A percentile compares a stretch with the other conserved stretches of the same genome.
phyloP scores from a whole-genome alignment of 805 yeast genomes.

The Spathaspora girioi region DNA sequence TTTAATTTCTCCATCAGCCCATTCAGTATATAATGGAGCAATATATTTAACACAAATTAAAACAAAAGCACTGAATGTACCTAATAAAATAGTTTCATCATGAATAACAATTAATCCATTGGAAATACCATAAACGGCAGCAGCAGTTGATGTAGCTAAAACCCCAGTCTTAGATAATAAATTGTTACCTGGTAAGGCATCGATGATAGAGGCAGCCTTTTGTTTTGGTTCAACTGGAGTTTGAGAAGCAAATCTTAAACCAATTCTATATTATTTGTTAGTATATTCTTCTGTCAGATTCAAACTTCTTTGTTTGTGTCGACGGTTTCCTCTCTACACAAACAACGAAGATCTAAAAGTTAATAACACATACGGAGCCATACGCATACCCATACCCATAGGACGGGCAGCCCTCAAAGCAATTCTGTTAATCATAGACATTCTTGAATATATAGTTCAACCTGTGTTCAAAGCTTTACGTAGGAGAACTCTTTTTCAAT shows the following conservation, averaged over 20 bases:
- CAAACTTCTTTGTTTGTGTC: neutral
- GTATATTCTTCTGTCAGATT: constrained; percentile 14
- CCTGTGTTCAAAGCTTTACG: constrained; percentile 1
- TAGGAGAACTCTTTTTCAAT: constrained; percentile 1
- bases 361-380: constrained; percentile 36
- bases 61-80: constrained; percentile 74
- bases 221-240: constrained; percentile 81
- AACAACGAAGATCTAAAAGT: neutral
- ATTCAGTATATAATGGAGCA: constrained; percentile 92
- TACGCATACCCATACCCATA: constrained; percentile 40
- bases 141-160: constrained; percentile 92
- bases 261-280: constrained; percentile 42
- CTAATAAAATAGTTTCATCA: constrained; percentile 86
- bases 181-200: constrained; percentile 90
- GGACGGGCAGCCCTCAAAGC: constrained; percentile 43
- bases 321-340: neutral
- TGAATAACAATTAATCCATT: constrained; percentile 90
- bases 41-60: constrained; percentile 77
- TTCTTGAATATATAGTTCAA: constrained; percentile 7
- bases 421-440: constrained; percentile 43
- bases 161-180: constrained; percentile 89
- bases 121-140: constrained; percentile 89
- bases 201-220: constrained; percentile 85
- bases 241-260: constrained; percentile 64
- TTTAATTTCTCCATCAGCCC: constrained; percentile 84